Conservation (phyloP, 116 monocot species). For the Posidonia oceanica region DNA sequence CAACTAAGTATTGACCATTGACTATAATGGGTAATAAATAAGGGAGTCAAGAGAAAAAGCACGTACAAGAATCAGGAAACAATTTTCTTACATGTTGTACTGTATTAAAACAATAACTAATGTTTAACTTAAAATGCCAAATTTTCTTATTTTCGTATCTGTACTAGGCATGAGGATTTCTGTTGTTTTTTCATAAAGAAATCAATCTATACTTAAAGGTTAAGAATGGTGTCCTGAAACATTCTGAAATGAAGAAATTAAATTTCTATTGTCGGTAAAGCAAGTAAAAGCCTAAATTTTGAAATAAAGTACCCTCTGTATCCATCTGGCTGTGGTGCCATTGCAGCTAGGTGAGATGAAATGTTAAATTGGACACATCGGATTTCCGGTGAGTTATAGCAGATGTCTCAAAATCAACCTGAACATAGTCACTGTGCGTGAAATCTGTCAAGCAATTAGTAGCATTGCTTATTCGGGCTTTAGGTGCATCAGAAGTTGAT, state of each 20-base stretch:
- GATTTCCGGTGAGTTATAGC: constrained; percentile 31
- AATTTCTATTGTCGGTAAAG: too few species aligned
- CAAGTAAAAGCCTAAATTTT: background rate
- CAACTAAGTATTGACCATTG: too few species aligned
- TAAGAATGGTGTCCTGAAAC: too few species aligned
- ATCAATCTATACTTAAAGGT: too few species aligned
- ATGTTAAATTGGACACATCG: constrained; percentile 64
- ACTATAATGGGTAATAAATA: too few species aligned
- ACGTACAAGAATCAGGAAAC: background rate
- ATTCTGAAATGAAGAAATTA: too few species aligned
- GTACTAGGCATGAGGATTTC: too few species aligned
- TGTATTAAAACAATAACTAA: too few species aligned
- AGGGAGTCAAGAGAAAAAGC: background rate
- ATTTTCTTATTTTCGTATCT: too few species aligned
- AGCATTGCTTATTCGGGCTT: constrained; percentile 8
- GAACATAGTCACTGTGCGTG: constrained; percentile 44
- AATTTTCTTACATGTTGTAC: too few species aligned
- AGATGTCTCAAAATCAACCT: constrained; percentile 41
- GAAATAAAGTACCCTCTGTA: constrained; percentile 37
- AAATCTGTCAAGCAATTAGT: constrained; percentile 36
- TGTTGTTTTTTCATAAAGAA: too few species aligned
- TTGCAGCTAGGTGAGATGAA: constrained; percentile 70
- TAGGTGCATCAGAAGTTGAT: constrained; percentile 21
- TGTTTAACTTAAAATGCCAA: too few species aligned
- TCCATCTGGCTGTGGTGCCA: constrained; percentile 82